Base-by-base conservation (phyloP, 2,329 filamentous ascomycete species). In the Hymenoscyphus occultus region DNA sequence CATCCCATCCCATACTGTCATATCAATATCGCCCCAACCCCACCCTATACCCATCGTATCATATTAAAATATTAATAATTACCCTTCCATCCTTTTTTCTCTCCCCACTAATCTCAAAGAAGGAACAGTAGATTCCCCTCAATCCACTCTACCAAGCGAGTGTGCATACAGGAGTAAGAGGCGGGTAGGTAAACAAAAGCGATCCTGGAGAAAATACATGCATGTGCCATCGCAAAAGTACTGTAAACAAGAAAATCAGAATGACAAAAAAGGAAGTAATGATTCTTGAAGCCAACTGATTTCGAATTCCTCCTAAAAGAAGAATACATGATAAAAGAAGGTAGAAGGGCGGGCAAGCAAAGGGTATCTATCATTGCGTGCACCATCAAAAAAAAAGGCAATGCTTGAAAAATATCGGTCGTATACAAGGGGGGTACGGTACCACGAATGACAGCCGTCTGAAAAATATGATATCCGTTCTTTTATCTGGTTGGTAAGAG, bases 21-120 rank as follows among this genome's bases (percentile, higher is more conserved):
- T 28, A 28, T 28, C 28, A 28, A 28, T 28, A 28, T 28, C 28
- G 28, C 22, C 32, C 54, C 42, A 35, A 58, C 61, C 31, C 39
- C 56, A 51, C 64, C 54, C 56, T 60, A 60, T 40, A 56, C 59
- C 35, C 32, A 32, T 58, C 28, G 61, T 45, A 40, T 62, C 45
- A 68, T 48, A 48, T 48, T 69, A 68, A 70, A 67, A 58, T 67
- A 69, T 70, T 70, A 71, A 62, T 62, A 66, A 71, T 70, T 70
- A 71, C 66, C 67, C 62, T 48, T 40, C 40, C 32, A 7, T 48
- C 19, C 54, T 19, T 31, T 19, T 59, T 45, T 51, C n/a, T 19
- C 45, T 6, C 45, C n/a, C 35, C 35, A 1, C 35, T 4, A 6
- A 7, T 35, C 35, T 4, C 35, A 35, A 35, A 35, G 9, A 35